These are phyloP conservation scores for Pythium guiyangense DNA, from an alignment of 352 stramenopile genomes.

Conservation along the genomic window DNA sequence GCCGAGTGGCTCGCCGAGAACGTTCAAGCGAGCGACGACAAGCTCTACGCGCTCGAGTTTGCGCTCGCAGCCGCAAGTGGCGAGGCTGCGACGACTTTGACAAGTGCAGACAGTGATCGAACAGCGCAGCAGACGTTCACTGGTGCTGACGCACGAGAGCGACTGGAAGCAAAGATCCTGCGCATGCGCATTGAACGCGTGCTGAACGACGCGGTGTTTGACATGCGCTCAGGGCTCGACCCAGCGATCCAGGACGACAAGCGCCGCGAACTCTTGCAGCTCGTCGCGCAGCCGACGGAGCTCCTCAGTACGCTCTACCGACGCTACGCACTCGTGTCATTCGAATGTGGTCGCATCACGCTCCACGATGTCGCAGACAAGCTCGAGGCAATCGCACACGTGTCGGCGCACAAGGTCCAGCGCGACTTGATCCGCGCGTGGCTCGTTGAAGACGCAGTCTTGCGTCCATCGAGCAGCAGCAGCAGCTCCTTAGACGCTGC, in stretches of 20 bases:
- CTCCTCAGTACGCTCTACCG: constrained; percentile 44
- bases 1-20: constrained; percentile 51
- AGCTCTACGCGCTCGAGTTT: constrained; percentile 42
- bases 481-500: background rate
- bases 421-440: constrained; percentile 43
- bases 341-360: constrained; percentile 15
- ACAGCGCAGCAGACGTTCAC: constrained; percentile 27
- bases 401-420: constrained; percentile 21
- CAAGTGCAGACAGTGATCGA: constrained; percentile 5
- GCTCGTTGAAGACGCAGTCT: constrained; percentile 41
- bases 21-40: constrained; percentile 33
- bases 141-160: constrained; percentile 21
- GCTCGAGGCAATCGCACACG: constrained; percentile 24
- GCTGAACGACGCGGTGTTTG: constrained; percentile 16
- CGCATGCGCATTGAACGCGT: constrained; percentile 33
- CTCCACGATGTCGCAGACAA: constrained; percentile 27
- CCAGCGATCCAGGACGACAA: constrained; percentile 10
- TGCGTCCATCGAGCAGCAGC: constrained; percentile 6
- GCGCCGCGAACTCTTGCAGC: constrained; percentile 18
- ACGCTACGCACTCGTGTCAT: constrained; percentile 32
- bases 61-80: constrained; percentile 17
- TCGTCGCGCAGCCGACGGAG: constrained; percentile 28
- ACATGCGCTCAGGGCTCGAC: constrained; percentile 14
- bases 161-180: constrained; percentile 37
- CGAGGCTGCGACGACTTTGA: background rate